A percentile compares a stretch with the other conserved stretches of the same genome.
Conservation (phyloP, 257 asterid species). For the Solanum ossicruentum region DNA sequence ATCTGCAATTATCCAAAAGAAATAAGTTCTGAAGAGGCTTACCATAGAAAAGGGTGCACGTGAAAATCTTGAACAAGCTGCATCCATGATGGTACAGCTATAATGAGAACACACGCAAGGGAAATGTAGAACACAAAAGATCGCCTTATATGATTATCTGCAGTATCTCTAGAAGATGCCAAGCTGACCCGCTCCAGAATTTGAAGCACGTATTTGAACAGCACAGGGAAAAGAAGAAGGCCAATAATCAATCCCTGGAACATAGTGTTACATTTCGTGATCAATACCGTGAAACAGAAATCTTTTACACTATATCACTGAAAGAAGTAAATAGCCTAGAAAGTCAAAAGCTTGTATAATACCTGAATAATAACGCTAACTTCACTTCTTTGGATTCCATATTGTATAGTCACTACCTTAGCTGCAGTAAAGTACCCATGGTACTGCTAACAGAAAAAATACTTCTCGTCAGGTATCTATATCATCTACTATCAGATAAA, state of each 20-base stretch:
- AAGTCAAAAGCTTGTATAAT: constrained; percentile 5
- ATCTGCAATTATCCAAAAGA: not conserved
- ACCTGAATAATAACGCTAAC: constrained; percentile 90
- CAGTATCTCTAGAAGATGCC: constrained; percentile 12
- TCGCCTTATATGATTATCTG: constrained; percentile 37
- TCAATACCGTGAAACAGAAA: not conserved
- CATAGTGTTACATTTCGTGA: not conserved
- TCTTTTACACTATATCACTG: not conserved
- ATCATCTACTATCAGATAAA: constrained; percentile 1
- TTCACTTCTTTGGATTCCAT: constrained; percentile 56
- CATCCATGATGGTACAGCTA: constrained; percentile 84
- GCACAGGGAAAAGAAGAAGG: constrained; percentile 62
- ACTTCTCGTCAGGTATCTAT: not conserved
- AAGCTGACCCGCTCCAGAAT: constrained; percentile 20
- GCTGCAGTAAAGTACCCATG: constrained; percentile 23
- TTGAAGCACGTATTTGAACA: constrained; percentile 35
- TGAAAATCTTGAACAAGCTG: constrained; percentile 63
- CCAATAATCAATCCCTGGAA: constrained; percentile 69
- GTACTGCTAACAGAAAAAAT: constrained; percentile 32
- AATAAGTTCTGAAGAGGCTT: not conserved
- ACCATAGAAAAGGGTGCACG: constrained; percentile 73
- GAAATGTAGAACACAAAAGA: constrained; percentile 47
- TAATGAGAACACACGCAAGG: constrained; percentile 29
- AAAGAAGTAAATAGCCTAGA: not conserved
- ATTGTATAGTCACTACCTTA: constrained; percentile 11